A percentile compares a stretch with the other conserved stretches of the same genome.
These are phyloP conservation scores for Mrakia hoshinonis DNA, from an alignment of 768 basidiomycete species.

Conservation along the genomic window DNA sequence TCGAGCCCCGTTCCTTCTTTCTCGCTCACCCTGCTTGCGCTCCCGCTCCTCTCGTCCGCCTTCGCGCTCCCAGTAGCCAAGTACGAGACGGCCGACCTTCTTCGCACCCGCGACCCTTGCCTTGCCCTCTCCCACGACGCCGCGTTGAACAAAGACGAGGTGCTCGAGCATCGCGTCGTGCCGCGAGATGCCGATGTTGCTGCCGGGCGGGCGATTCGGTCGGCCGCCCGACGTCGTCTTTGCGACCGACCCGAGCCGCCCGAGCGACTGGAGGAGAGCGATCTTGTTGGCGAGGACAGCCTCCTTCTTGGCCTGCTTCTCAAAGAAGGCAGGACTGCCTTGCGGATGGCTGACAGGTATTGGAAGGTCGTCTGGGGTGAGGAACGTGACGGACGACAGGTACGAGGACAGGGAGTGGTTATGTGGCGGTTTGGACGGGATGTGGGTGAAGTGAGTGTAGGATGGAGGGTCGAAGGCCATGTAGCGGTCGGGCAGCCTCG, in stretches of 20 bases:
- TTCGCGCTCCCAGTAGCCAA: slow-evolving; percentile 65
- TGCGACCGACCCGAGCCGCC: slow-evolving; percentile 41
- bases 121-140: slow-evolving; percentile 43
- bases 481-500: neutral
- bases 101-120: slow-evolving; percentile 41
- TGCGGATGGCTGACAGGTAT: slow-evolving; percentile 9
- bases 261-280: slow-evolving; percentile 46
- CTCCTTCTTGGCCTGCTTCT: slow-evolving; percentile 43
- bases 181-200: slow-evolving; percentile 15
- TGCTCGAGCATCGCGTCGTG: slow-evolving; percentile 42
- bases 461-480: slow-evolving; percentile 30
- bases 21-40: slow-evolving; percentile 53
- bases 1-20: slow-evolving; percentile 59
- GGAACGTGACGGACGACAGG: slow-evolving; percentile 4
- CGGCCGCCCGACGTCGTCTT: slow-evolving; percentile 42
- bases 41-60: slow-evolving; percentile 56
- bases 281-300: slow-evolving; percentile 47
- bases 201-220: slow-evolving; percentile 28
- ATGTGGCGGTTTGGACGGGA: slow-evolving; percentile 13
- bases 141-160: slow-evolving; percentile 37
- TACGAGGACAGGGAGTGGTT: neutral
- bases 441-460: slow-evolving; percentile 19
- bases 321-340: slow-evolving; percentile 2
- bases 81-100: slow-evolving; percentile 57
- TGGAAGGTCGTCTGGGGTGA: slow-evolving; percentile 5